Base-by-base conservation (phyloP, 257 asterid genomes). In the Solanum chilense region DNA sequence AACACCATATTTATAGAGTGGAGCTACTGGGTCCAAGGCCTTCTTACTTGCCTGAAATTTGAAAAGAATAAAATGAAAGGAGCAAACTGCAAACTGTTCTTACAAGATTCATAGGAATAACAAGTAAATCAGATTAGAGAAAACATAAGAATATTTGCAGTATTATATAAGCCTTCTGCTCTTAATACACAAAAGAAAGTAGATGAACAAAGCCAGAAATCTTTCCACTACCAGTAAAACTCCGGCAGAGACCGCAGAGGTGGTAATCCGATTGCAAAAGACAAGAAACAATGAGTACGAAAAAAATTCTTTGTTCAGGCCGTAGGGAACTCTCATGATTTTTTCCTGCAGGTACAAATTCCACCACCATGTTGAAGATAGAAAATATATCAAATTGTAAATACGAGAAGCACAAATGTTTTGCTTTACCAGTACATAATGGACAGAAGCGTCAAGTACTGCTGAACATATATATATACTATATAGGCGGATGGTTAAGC, bases 301-400 rank as follows among this genome's bases (percentile, higher is more conserved):
- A 62, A 96, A 97, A 90, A 87, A 95, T 87, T 97, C 99, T 87
- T 96, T 93, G 25, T 92, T 33, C 39, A 94, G 93, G 86, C 99
- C 99, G 90, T 96, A 97, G 37, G 99, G 99, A 89, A 96, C 93
- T 90, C 99, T 93, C 98, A 97, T 97, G 84, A 97, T 94, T 93
- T 96, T 97, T 89, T 97, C 99, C 99, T 97, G 99, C 83, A 91
- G 90, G 82, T 90, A 83, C 44, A 73, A 88, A 52, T 49, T 78
- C 78, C 80, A 58, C 3, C 64, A 81, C 74, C 87, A 90, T 86
- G 80, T 12, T 45, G 58, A 71, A 52, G 62, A 87, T 84, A 81
- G 78, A 66, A 66, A 31, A 77, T 56, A 77, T 44, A 80, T 33
- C 69, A 25, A 70, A 80, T 62, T 75, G 29, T 58, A 47, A 75